Conservation (phyloP, 192 early-diverging fungal species). For the Funneliformis geosporum region DNA sequence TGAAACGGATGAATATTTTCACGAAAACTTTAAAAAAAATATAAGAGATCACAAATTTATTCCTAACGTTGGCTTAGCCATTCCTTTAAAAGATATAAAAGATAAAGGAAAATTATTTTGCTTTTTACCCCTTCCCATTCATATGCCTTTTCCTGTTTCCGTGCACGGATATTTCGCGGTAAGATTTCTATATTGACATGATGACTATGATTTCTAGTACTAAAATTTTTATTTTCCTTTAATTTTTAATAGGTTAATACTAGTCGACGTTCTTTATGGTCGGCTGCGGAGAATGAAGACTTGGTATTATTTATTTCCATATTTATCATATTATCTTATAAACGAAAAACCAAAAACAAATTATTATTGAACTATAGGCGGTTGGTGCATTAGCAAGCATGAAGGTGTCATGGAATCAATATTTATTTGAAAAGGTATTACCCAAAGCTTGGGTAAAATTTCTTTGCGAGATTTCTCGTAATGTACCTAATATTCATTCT, state of each 20-base stretch:
- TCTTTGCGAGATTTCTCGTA: not conserved
- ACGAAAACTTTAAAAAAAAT: not conserved
- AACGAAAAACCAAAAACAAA: not conserved
- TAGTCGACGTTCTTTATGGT: not conserved
- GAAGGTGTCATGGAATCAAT: not conserved
- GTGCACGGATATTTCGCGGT: not conserved
- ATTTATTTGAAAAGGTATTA: not conserved
- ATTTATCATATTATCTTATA: not conserved
- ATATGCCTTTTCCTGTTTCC: not conserved
- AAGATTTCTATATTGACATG: not conserved
- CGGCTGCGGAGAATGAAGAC: not conserved
- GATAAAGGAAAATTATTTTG: not conserved
- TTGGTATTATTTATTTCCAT: not conserved
- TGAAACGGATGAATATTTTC: not conserved
- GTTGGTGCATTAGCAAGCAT: not conserved
- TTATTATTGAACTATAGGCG: not conserved
- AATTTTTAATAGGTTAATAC: not conserved
- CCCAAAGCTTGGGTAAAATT: not conserved
- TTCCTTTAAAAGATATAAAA: not conserved
- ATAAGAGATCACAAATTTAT: not conserved
- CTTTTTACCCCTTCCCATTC: not conserved
- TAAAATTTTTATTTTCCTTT: too few species aligned
- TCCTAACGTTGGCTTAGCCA: not conserved
- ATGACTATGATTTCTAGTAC: too few species aligned
- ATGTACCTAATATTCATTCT: not conserved